Conservation (phyloP, 371 early-diverging fungal species). For the Zychaea mexicana region DNA sequence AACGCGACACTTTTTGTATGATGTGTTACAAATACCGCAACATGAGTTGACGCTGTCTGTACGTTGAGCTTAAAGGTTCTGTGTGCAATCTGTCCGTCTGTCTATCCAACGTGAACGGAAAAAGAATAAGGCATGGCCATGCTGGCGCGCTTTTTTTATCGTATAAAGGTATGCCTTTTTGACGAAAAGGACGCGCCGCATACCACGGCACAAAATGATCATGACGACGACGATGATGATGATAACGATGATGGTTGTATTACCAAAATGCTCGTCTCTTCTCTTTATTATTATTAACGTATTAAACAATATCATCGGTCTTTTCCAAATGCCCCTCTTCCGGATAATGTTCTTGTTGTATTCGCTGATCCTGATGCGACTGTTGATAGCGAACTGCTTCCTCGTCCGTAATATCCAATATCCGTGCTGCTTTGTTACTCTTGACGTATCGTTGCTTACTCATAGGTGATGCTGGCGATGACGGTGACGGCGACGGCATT, state of each 20-base stretch:
- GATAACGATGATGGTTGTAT: not conserved
- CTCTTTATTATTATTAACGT: not conserved
- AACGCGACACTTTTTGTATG: not conserved
- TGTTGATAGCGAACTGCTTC: constrained; percentile 27
- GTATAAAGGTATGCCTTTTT: not conserved
- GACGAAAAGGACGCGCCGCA: not conserved
- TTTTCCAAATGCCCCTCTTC: not conserved
- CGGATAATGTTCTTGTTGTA: not conserved
- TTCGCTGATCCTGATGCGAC: constrained; percentile 10
- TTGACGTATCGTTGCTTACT: not conserved
- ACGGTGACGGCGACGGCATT: not conserved
- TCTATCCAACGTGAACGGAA: too few relatives aligned
- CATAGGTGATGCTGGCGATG: not conserved
- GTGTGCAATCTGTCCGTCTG: too few relatives aligned
- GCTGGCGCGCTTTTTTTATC: not conserved
- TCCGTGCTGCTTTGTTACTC: constrained; percentile 29
- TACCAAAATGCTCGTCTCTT: not conserved
- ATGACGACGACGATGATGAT: not conserved
- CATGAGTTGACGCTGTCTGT: too few relatives aligned
- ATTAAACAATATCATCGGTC: constrained; percentile 2
- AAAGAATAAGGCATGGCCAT: too few relatives aligned
- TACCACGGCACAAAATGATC: too few relatives aligned
- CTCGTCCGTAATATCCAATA: constrained; percentile 42
- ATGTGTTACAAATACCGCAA: constrained; percentile 5
- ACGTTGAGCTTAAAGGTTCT: too few relatives aligned